Base-by-base conservation (phyloP, 768 basidiomycete genomes). In the Saitozyma podzolica region DNA sequence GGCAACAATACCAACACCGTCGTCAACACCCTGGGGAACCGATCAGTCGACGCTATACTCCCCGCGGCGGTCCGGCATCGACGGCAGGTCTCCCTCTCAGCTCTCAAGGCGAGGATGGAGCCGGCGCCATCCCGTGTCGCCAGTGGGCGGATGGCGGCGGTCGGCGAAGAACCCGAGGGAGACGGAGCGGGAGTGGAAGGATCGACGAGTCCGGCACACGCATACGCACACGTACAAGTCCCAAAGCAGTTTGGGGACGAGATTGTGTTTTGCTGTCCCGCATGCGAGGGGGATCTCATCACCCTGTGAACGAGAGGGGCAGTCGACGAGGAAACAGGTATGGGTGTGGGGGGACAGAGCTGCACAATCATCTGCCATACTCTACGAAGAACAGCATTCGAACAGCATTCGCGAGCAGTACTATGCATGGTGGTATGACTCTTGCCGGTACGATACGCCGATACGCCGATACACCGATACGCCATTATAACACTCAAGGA, bases 231-330 rank as follows among this genome's bases (percentile, higher is more conserved):
- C 40, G 47, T 10, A 10, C 17, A 50, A 50, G 43, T 16, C 48
- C 49, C 45, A 37, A 54, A 64, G 43, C 76, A 78, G 58, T 74
- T 78, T 54, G 74, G 76, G 8, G 77, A 78, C 63, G 77, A 78
- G 57, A 74, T 76, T 50, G 65, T 76, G 65, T 76, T 73, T 50
- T 76, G 74, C 51, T 78, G 77, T 72, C 67, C 73, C 9, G 71
- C 67, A n/a, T 78, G 77, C 62, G 64, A 73, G 39, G 75, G 77
- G n/a, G 76, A 78, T 62, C 56, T 78, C 43, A 73, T 78, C 43
- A 72, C 68, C 6, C 58, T 77, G 50, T 77, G 64, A 58, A 40
- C 17, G 9, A 29, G 29, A 29, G 29, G 29, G 29, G 29, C 2
- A 29, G 29, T 5, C 29, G 5, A 29, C 29, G 5, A 29, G 2